Percentiles rank a stretch among this genome's conserved stretches.
These are phyloP conservation scores for Amaranthus cruentus DNA, from an alignment of 148 eudicot genomes.

Conservation along the genomic window DNA sequence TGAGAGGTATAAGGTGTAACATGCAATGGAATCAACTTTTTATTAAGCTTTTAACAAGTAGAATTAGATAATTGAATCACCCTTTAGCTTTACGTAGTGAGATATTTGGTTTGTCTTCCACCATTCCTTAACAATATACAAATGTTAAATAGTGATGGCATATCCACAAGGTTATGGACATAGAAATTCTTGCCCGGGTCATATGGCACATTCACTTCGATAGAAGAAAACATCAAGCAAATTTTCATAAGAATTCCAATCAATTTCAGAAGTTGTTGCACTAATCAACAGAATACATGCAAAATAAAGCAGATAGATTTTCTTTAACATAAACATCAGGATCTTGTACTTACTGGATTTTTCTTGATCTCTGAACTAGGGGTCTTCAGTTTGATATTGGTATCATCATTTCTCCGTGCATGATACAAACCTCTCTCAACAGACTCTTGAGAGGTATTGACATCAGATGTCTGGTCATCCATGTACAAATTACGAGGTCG, in stretches of 20 bases:
- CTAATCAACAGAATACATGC: neutral
- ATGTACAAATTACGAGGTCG: conserved; percentile 38
- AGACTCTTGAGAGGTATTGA: conserved; percentile 19
- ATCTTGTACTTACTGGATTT: conserved; percentile 26
- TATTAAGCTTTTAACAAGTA: no score
- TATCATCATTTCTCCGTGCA: conserved; percentile 13
- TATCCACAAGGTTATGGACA: neutral
- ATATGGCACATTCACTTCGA: neutral
- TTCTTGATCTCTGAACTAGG: conserved; percentile 21
- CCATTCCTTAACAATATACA: neutral
- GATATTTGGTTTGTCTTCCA: no score
- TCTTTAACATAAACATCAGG: neutral
- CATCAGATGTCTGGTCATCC: conserved; percentile 23
- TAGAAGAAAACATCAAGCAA: neutral
- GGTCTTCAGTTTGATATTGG: conserved; percentile 12
- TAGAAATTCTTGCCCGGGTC: neutral
- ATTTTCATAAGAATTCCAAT: neutral
- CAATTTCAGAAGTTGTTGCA: neutral
- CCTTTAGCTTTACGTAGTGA: no score
- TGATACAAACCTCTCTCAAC: conserved; percentile 16
- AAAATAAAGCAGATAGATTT: neutral
- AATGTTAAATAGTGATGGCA: neutral
- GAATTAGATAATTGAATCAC: no score
- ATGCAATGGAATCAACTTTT: no score
- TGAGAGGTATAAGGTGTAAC: no score